phyloP scores from a whole-genome alignment of 371 early-diverging fungal genomes.

The Mortierella sp. region DNA sequence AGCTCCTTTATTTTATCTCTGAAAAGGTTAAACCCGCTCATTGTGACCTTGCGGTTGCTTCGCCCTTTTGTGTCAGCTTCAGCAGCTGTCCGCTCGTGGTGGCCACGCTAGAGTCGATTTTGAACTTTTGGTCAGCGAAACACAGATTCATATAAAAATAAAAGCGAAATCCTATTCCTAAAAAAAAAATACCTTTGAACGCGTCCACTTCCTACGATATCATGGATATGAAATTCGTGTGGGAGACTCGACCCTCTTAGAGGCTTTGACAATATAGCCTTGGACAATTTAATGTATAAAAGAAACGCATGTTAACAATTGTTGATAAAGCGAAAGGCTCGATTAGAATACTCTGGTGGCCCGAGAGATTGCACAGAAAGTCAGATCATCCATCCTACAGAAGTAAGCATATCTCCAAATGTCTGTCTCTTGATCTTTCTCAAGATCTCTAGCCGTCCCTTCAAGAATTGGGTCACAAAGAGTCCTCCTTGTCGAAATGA shows the following conservation, averaged over 20 bases:
- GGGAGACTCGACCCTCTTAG: conserved; percentile 47
- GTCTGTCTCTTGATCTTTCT: conserved; percentile 47
- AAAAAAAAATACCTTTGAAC: conserved; percentile 34
- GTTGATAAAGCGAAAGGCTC: not conserved
- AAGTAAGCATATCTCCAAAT: conserved; percentile 49
- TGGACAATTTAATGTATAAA: not conserved
- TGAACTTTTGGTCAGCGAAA: not conserved
- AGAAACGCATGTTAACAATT: not conserved
- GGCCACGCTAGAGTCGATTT: conserved; percentile 10
- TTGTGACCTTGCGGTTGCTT: conserved; percentile 40
- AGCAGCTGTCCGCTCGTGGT: conserved; percentile 49
- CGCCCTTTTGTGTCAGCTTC: conserved; percentile 45
- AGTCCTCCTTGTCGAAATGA: conserved; percentile 47
- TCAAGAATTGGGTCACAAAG: conserved; percentile 52
- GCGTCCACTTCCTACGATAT: conserved; percentile 52
- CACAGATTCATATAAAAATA: not conserved
- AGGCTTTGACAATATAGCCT: conserved; percentile 41
- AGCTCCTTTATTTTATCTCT: not conserved
- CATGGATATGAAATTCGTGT: conserved; percentile 52
- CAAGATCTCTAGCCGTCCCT: conserved; percentile 53
- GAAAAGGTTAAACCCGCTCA: not conserved
- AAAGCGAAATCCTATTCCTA: not conserved
- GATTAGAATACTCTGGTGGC: too few relatives aligned
- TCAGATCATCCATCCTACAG: conserved; percentile 15
- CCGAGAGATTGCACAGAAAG: too few relatives aligned